Percentiles rank a stretch among this genome's conserved stretches.
These are phyloP conservation scores for Termitomyces sp. DNA, from an alignment of 768 basidiomycete genomes.

Conservation along the genomic window DNA sequence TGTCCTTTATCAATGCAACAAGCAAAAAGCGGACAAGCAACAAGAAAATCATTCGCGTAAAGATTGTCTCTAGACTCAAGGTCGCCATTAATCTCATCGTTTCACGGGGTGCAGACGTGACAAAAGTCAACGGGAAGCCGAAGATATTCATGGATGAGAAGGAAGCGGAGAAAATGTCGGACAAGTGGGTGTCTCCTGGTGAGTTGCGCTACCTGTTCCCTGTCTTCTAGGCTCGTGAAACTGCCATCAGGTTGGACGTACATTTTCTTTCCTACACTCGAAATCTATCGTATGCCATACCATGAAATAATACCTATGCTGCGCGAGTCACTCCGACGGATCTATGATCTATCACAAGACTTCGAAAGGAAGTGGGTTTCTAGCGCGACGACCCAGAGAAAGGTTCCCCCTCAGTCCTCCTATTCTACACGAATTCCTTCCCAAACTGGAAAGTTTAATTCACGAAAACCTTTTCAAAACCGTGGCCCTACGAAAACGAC, in stretches of 20 bases:
- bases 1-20: constrained; percentile 31
- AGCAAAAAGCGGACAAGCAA: constrained; percentile 30
- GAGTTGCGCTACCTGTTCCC: not conserved
- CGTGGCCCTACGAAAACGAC: not conserved
- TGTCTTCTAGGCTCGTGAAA: constrained; percentile 13
- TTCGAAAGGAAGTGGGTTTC: constrained; percentile 16
- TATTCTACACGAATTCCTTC: not conserved
- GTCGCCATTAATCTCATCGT: constrained; percentile 34
- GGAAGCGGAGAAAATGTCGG: constrained; percentile 16
- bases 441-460: not conserved
- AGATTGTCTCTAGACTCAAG: constrained; percentile 29
- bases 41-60: constrained; percentile 23
- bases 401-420: not conserved
- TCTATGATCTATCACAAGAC: constrained; percentile 15
- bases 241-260: constrained; percentile 41
- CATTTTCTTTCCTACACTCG: constrained; percentile 29
- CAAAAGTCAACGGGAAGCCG: constrained; percentile 10
- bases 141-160: constrained; percentile 18
- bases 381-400: not conserved
- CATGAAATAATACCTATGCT: constrained; percentile 30
- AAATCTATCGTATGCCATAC: constrained; percentile 40
- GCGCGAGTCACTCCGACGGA: constrained; percentile 20
- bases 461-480: not conserved
- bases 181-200: constrained; percentile 30
- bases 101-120: constrained; percentile 30